Evolutionary conservation across 75 land plant species (phyloP), one percentile per base, ranked within the genome.

Genomic region (Pinus taeda): DNA sequence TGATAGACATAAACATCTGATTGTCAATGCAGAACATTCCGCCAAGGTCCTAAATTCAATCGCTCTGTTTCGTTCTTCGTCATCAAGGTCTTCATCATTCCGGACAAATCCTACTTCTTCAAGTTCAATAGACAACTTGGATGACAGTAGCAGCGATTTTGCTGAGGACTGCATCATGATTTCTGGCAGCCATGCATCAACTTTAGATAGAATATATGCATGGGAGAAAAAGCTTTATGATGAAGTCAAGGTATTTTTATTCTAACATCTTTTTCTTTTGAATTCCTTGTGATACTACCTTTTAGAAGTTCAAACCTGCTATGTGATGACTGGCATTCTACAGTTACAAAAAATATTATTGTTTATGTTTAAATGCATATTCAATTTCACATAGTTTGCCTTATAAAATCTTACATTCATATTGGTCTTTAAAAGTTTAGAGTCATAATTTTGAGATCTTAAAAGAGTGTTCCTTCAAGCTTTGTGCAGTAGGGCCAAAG

Each of bases 161-260:
- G 88, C 83, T 12, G 89, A 85, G 7, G 93, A 93, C 12, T 79
- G 81, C 39, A 76, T 86, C 67, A 81, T 84, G 80, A 59, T 85
- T 63, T 79, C 88, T 30, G 88, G 88, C 2, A 85, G 94, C 71
- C 95, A 93, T 56, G 88, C 86, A 56, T 88, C 91, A 56, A 93
- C 91, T 49, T 36, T 93, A 63, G 95, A 89, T 42, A 82, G 86
- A 71, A 65, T 93, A 57, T 91, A 83, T 77, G 91, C 81, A 60
- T 93, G 95, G 95, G 95, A 93, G 77, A 93, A 93, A 74, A 93
- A 91, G 77, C 86, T 93, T 20, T 93, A 91, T 71, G 82, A 89
- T 13, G 93, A 93, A 85, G 95, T 93, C 26, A 91, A 85, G 91
- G 95, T 93, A 87, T 45, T 39, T 15, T 49, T 11, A 30, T 33